Conservation (phyloP, 257 asterid species). For the Petrea volubilis region DNA sequence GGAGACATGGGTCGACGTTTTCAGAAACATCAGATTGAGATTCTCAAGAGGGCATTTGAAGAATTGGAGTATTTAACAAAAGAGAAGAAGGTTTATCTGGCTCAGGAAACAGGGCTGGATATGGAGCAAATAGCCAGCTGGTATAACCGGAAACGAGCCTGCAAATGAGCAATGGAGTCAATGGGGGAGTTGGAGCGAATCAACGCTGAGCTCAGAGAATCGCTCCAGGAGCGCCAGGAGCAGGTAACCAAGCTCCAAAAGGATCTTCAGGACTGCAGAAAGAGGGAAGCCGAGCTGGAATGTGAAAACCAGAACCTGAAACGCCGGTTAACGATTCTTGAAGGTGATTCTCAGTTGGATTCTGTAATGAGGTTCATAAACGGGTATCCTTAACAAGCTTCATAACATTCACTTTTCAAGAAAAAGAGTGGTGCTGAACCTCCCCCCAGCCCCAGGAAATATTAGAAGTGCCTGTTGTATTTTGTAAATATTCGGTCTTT, state of each 20-base stretch:
- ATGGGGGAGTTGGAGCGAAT: neutral
- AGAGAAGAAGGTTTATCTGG: constrained; percentile 18
- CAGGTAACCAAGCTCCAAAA: neutral
- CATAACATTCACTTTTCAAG: no score
- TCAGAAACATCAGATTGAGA: constrained; percentile 17
- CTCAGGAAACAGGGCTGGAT: constrained; percentile 35
- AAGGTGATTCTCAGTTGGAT: constrained; percentile 7
- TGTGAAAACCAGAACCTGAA: constrained; percentile 27
- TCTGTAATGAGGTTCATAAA: constrained; percentile 15
- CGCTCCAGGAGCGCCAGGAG: constrained; percentile 4
- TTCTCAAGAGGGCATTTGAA: constrained; percentile 21
- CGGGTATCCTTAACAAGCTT: neutral
- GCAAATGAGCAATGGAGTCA: constrained; percentile 18
- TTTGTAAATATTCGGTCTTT: no score
- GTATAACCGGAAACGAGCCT: constrained; percentile 29
- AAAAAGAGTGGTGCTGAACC: no score
- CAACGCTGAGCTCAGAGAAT: constrained; percentile 6
- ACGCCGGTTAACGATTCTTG: constrained; percentile 5
- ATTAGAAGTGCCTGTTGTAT: no score
- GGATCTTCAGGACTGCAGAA: constrained; percentile 19
- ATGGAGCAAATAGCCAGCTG: constrained; percentile 41
- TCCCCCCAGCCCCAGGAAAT: no score
- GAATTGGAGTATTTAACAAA: constrained; percentile 21
- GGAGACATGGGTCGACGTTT: constrained; percentile 13
- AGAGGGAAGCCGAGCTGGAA: constrained; percentile 17